A percentile compares a stretch with the other conserved stretches of the same genome.
Conservation (phyloP, 148 eudicot species). For the Amaranthus hypochondriacus region DNA sequence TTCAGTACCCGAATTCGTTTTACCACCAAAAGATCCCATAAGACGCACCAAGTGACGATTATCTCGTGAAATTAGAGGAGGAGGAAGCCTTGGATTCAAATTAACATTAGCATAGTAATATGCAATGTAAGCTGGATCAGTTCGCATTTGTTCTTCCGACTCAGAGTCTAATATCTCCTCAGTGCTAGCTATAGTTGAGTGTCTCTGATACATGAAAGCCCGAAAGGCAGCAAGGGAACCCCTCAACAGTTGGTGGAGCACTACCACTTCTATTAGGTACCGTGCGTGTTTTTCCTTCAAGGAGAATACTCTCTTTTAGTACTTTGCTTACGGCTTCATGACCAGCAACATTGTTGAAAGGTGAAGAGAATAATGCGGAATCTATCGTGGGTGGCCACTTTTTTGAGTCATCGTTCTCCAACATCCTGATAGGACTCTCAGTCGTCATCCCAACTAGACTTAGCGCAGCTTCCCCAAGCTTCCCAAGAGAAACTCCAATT, state of each 20-base stretch:
- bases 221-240: constrained; percentile 31
- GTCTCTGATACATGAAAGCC: constrained; percentile 28
- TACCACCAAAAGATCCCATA: constrained; percentile 18
- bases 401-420: constrained; percentile 21
- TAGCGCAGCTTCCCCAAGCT: constrained; percentile 5
- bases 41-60: constrained; percentile 35
- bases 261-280: constrained; percentile 43
- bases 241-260: constrained; percentile 44
- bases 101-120: constrained; percentile 60
- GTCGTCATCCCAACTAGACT: constrained; percentile 25
- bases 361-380: constrained; percentile 18
- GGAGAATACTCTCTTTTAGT: constrained; percentile 13
- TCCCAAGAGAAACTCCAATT: neutral
- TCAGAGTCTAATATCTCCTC: constrained; percentile 18
- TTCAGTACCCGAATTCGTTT: constrained; percentile 19
- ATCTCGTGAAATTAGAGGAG: constrained; percentile 52
- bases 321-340: constrained; percentile 20
- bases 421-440: constrained; percentile 35
- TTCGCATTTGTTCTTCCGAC: constrained; percentile 47
- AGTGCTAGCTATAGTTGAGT: constrained; percentile 19
- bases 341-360: constrained; percentile 13
- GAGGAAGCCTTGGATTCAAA: constrained; percentile 66
- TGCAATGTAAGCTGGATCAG: constrained; percentile 49
- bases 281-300: constrained; percentile 17
- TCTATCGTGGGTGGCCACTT: constrained; percentile 18